Conservation (phyloP, 768 basidiomycete genomes). For the Lepiota brunneoincarnata region DNA sequence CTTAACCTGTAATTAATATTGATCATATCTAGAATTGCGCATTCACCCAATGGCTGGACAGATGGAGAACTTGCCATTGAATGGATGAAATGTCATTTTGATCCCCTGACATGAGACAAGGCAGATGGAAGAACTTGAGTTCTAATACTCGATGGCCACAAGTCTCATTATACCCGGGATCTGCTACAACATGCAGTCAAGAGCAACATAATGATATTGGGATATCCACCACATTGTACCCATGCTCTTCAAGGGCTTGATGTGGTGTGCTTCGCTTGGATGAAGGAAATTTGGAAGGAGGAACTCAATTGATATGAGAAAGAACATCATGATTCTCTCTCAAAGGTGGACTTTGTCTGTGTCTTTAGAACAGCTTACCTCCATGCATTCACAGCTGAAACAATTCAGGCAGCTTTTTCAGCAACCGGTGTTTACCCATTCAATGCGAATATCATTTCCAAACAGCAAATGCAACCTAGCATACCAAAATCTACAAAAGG, state of each 20-base stretch:
- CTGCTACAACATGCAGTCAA: constrained; percentile 28
- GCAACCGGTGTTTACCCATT: constrained; percentile 30
- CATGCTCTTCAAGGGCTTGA: constrained; percentile 41
- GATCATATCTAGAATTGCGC: constrained; percentile 17
- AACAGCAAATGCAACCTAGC: constrained; percentile 19
- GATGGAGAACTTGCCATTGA: constrained; percentile 17
- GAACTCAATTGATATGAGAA: constrained; percentile 24
- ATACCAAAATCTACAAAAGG: too few relatives aligned
- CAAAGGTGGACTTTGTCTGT: constrained; percentile 24
- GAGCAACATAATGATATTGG: constrained; percentile 34
- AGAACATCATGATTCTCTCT: constrained; percentile 10
- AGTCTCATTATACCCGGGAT: constrained; percentile 32
- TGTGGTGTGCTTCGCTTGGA: constrained; percentile 35
- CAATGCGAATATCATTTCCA: constrained; percentile 22
- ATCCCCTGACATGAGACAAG: constrained; percentile 12
- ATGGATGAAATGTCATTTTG: constrained; percentile 25
- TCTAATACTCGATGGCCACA: constrained; percentile 40
- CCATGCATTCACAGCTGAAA: constrained; percentile 23
- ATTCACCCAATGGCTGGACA: constrained; percentile 28
- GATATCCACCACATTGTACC: constrained; percentile 36
- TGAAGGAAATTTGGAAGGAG: constrained; percentile 28
- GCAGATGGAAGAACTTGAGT: constrained; percentile 18
- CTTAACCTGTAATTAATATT: not conserved
- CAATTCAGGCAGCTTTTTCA: constrained; percentile 25
- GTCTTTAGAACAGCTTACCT: constrained; percentile 25